These are phyloP conservation scores for Daldinia vernicosa DNA, from an alignment of 495 filamentous ascomycete genomes.

Conservation along the genomic window DNA sequence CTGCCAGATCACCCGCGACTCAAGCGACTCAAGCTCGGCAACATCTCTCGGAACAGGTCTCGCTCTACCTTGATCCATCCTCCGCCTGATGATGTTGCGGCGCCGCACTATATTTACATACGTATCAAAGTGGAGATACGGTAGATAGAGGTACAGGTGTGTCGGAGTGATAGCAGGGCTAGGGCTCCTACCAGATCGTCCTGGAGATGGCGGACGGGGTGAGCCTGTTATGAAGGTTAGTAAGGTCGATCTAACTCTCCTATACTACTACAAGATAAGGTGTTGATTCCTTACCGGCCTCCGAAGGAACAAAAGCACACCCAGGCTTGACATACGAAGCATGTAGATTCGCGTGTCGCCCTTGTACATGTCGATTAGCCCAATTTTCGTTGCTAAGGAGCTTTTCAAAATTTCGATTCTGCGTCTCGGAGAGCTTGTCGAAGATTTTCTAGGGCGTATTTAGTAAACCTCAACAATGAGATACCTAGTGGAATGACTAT, in stretches of 20 bases:
- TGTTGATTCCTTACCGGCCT: conserved; percentile 52
- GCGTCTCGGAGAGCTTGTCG: conserved; percentile 48
- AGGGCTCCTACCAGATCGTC: conserved; percentile 41
- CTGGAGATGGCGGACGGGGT: conserved; percentile 39
- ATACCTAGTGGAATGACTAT: neutral
- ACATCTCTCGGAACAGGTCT: conserved; percentile 65
- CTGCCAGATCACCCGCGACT: conserved; percentile 70
- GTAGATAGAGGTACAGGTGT: conserved; percentile 57
- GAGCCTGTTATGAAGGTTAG: conserved; percentile 39
- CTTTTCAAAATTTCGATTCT: conserved; percentile 48
- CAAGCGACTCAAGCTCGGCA: conserved; percentile 61
- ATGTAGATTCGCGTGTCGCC: conserved; percentile 56
- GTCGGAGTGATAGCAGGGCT: conserved; percentile 53
- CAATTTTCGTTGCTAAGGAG: conserved; percentile 63
- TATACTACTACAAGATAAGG: conserved; percentile 11
- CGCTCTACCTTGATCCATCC: conserved; percentile 65
- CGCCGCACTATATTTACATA: conserved; percentile 68
- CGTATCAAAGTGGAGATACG: conserved; percentile 73
- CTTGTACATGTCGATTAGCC: conserved; percentile 56
- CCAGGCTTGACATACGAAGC: conserved; percentile 56
- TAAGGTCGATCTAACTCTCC: conserved; percentile 34
- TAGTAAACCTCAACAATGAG: conserved; percentile 37
- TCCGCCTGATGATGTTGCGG: conserved; percentile 64
- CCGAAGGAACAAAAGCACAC: conserved; percentile 58
- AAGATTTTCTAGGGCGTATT: conserved; percentile 49